Conservation (phyloP, 1,139 yeast species). For the Komagataea norvegica region DNA sequence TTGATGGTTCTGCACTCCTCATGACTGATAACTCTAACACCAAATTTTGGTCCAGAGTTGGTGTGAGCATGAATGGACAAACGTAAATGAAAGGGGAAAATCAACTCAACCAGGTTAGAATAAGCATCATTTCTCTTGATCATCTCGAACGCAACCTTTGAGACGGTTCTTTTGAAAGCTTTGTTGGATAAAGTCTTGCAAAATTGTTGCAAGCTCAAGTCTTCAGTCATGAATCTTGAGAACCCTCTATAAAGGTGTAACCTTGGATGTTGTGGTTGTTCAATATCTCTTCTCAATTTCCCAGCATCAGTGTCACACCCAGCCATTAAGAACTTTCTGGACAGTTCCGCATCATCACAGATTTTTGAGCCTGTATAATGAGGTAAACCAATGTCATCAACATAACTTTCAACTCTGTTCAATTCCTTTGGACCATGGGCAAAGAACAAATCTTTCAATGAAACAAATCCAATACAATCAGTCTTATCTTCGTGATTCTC, state of each 20-base stretch:
- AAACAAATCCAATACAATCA: constrained; percentile 35
- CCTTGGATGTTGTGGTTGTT: constrained; percentile 44
- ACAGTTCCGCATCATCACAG: constrained; percentile 32
- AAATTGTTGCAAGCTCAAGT: constrained; percentile 40
- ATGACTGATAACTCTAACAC: constrained; percentile 44
- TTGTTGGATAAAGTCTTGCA: constrained; percentile 40
- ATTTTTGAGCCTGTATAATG: constrained; percentile 36
- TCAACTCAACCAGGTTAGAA: constrained; percentile 54
- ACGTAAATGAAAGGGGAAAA: constrained; percentile 56
- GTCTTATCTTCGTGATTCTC: constrained; percentile 23
- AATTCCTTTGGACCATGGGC: constrained; percentile 24
- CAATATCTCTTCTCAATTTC: constrained; percentile 31
- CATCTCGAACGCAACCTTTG: constrained; percentile 59
- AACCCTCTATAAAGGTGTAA: constrained; percentile 52
- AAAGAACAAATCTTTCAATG: constrained; percentile 36
- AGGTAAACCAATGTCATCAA: constrained; percentile 25
- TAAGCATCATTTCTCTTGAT: constrained; percentile 62
- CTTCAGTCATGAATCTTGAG: constrained; percentile 56
- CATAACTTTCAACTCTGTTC: constrained; percentile 25
- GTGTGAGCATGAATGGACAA: constrained; percentile 58
- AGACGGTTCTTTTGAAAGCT: constrained; percentile 44
- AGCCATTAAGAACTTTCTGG: constrained; percentile 36
- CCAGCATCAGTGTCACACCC: constrained; percentile 41
- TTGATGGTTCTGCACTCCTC: constrained; percentile 39
- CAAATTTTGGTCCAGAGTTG: constrained; percentile 55